These are phyloP conservation scores for Trapa bicornis DNA, from an alignment of 345 rosid species.

Conservation along the genomic window DNA sequence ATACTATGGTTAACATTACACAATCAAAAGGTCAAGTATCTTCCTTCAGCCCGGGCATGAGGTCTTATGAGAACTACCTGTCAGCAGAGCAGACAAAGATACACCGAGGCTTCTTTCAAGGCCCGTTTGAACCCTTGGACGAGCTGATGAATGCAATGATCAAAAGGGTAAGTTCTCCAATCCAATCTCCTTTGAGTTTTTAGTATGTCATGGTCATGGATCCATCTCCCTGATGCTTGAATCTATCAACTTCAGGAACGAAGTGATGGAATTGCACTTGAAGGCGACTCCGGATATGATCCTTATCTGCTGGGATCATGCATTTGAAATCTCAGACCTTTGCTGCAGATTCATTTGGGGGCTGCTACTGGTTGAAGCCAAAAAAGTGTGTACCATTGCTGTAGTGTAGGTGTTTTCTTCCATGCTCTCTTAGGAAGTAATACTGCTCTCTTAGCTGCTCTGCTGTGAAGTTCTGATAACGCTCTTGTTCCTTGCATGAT, in stretches of 20 bases:
- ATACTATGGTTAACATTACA: slow-evolving; percentile 15
- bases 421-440: too few species aligned
- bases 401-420: background rate
- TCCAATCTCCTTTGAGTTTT: background rate
- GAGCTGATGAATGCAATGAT: slow-evolving; percentile 56
- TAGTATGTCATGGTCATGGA: background rate
- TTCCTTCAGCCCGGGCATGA: slow-evolving; percentile 24
- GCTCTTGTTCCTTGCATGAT: background rate
- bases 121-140: slow-evolving; percentile 44
- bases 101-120: slow-evolving; percentile 31
- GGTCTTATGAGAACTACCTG: slow-evolving; percentile 21
- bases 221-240: background rate
- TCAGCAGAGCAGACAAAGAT: slow-evolving; percentile 31
- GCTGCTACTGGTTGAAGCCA: background rate
- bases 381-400: background rate
- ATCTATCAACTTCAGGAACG: slow-evolving; percentile 33
- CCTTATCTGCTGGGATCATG: slow-evolving; percentile 34
- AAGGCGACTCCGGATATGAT: slow-evolving; percentile 48
- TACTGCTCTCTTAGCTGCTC: too few species aligned
- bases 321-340: slow-evolving; percentile 8
- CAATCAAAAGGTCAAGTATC: slow-evolving; percentile 26
- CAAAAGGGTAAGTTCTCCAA: slow-evolving; percentile 39
- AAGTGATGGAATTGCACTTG: slow-evolving; percentile 24
- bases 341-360: background rate
- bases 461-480: too few species aligned